phyloP scores from a whole-genome alignment of 23 red algal genomes.

The Chondrus crispus region DNA sequence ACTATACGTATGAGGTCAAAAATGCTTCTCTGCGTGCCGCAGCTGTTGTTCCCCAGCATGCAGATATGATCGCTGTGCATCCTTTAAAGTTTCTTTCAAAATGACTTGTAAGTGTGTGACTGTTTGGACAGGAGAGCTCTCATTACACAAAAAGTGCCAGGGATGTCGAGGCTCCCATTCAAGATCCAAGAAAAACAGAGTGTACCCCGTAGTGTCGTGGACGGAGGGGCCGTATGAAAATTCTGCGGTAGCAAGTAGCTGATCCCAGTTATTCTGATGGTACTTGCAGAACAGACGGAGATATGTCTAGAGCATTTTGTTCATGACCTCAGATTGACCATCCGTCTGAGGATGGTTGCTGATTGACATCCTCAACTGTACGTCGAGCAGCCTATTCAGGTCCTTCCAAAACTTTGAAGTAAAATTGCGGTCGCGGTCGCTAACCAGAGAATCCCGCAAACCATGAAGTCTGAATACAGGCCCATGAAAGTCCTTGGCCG shows the following conservation, averaged over 20 bases:
- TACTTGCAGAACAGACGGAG: not conserved
- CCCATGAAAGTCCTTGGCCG: not conserved
- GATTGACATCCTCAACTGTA: not conserved
- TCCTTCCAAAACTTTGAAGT: not conserved
- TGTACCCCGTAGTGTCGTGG: not conserved
- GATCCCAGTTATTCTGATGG: not conserved
- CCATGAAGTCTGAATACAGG: not conserved
- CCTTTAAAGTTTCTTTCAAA: not conserved
- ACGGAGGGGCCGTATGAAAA: not conserved
- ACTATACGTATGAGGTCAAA: not conserved
- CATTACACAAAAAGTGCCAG: not conserved
- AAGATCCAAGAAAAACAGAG: not conserved
- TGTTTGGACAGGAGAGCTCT: not conserved
- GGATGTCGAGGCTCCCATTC: not conserved
- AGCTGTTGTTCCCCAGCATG: not conserved
- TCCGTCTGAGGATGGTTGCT: not conserved
- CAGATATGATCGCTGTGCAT: not conserved
- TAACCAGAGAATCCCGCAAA: not conserved
- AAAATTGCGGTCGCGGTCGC: not conserved
- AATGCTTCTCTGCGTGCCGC: too few relatives aligned
- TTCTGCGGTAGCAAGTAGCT: not conserved
- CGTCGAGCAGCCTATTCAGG: not conserved
- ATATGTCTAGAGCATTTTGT: not conserved
- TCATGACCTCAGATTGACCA: conserved; percentile 3
- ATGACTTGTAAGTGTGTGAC: not conserved